phyloP scores from a whole-genome alignment of 2,329 filamentous ascomycete species.

The Emmonsiellopsis sp. region DNA sequence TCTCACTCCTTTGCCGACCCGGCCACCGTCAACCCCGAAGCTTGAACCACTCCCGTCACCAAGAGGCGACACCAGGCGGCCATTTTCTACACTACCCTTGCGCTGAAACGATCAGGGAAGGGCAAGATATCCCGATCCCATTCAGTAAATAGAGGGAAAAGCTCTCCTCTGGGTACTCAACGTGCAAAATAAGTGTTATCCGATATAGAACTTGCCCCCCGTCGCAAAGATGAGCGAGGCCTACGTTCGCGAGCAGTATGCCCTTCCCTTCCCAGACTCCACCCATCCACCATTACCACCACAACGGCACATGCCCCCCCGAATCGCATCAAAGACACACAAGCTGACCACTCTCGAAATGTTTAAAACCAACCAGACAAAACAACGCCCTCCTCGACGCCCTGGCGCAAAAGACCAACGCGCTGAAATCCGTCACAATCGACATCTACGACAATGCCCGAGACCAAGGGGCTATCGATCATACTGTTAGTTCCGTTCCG shows the following conservation, averaged over 20 bases:
- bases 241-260: slow-evolving; percentile 64
- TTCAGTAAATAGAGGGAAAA: neutral
- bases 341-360: neutral
- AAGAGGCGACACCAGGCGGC: too few species aligned
- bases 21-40: too few species aligned
- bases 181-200: neutral
- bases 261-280: slow-evolving; percentile 8
- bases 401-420: slow-evolving; percentile 81
- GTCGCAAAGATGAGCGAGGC: slow-evolving; percentile 56
- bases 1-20: too few species aligned
- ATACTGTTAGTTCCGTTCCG: slow-evolving; percentile 63
- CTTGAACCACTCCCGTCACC: too few species aligned
- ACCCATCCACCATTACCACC: neutral
- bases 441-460: slow-evolving; percentile 97
- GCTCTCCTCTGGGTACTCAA: neutral
- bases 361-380: slow-evolving; percentile 45
- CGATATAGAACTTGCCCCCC: neutral
- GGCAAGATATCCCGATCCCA: too few species aligned
- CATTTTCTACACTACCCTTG: too few species aligned
- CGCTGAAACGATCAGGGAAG: too few species aligned
- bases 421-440: slow-evolving; percentile 84
- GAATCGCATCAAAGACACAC: neutral
- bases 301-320: neutral
- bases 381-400: slow-evolving; percentile 93
- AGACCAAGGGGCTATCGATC: slow-evolving; percentile 79